phyloP scores from a whole-genome alignment of 768 basidiomycete genomes.

The Rhodosporidiobolus odoratus region DNA sequence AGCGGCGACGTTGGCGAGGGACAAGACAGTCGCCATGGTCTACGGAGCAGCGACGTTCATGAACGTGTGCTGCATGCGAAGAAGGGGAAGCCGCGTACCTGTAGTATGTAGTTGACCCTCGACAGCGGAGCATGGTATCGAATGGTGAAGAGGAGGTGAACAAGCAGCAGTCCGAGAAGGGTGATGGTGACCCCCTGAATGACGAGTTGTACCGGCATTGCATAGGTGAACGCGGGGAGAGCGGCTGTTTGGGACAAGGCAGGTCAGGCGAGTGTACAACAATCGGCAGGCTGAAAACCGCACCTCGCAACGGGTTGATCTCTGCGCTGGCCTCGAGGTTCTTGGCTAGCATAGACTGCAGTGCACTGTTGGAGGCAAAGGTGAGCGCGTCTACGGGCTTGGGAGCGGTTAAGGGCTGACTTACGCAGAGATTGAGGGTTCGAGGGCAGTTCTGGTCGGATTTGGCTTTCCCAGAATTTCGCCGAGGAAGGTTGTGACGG shows the following conservation, averaged over 20 bases:
- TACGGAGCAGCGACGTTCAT: background rate
- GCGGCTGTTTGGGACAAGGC: conserved; percentile 1
- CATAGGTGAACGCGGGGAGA: conserved; percentile 75
- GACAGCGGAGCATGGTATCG: conserved; percentile 95
- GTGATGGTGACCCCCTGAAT: conserved; percentile 78
- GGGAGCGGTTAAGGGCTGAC: background rate
- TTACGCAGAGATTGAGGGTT: conserved; percentile 9
- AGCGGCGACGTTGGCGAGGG: conserved; percentile 70
- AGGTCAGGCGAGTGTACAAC: background rate
- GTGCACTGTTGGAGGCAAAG: background rate
- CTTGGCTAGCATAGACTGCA: conserved; percentile 5
- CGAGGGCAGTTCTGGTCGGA: background rate
- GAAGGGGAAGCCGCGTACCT: conserved; percentile 50
- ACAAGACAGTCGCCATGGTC: conserved; percentile 64
- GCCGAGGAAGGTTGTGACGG: conserved; percentile 8
- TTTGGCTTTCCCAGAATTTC: background rate
- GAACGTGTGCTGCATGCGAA: too few species aligned
- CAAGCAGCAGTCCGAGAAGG: conserved; percentile 73
- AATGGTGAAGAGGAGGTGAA: conserved; percentile 88
- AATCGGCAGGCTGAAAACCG: background rate
- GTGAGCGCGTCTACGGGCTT: background rate
- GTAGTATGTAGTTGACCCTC: conserved; percentile 82
- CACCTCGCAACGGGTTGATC: conserved; percentile 9
- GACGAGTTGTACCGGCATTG: conserved; percentile 84
- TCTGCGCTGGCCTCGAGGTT: background rate